These are phyloP conservation scores for Aspergillus melleus DNA, from an alignment of 2,329 filamentous ascomycete genomes.

Conservation along the genomic window DNA sequence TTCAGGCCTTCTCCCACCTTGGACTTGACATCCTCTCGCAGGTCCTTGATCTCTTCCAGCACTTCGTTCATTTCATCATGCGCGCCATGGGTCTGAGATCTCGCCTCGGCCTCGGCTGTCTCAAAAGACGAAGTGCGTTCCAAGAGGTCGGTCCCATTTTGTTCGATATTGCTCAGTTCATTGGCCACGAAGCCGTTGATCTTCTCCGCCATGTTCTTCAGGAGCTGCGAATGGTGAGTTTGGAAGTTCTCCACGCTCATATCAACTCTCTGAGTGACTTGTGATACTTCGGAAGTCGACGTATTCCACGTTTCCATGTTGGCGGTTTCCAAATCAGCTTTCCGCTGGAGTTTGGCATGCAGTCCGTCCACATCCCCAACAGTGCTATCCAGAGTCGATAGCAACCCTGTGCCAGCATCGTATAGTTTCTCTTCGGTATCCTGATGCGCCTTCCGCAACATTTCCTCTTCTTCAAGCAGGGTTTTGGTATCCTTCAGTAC, in stretches of 20 bases:
- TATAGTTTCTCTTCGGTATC: conserved; percentile 77
- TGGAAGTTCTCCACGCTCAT: conserved; percentile 71
- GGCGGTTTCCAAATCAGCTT: conserved; percentile 75
- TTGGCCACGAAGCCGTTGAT: conserved; percentile 76
- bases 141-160: conserved; percentile 69
- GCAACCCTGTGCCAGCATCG: conserved; percentile 70
- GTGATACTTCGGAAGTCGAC: conserved; percentile 72
- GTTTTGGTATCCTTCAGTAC: conserved; percentile 76
- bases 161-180: conserved; percentile 70
- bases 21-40: conserved; percentile 83
- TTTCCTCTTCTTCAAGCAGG: conserved; percentile 74
- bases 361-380: conserved; percentile 78
- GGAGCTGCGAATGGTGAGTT: conserved; percentile 68
- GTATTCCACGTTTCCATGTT: conserved; percentile 79
- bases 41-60: conserved; percentile 85
- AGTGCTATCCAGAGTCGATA: conserved; percentile 74
- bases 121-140: conserved; percentile 68
- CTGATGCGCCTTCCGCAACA: conserved; percentile 79
- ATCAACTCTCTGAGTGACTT: conserved; percentile 77
- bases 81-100: conserved; percentile 52
- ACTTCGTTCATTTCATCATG: conserved; percentile 88
- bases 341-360: conserved; percentile 81
- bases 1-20: conserved; percentile 82
- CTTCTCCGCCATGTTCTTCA: conserved; percentile 65
- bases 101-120: conserved; percentile 66